These are phyloP conservation scores for Panicum virgatum DNA, from an alignment of 202 grass and related monocot genomes.

Conservation along the genomic window DNA sequence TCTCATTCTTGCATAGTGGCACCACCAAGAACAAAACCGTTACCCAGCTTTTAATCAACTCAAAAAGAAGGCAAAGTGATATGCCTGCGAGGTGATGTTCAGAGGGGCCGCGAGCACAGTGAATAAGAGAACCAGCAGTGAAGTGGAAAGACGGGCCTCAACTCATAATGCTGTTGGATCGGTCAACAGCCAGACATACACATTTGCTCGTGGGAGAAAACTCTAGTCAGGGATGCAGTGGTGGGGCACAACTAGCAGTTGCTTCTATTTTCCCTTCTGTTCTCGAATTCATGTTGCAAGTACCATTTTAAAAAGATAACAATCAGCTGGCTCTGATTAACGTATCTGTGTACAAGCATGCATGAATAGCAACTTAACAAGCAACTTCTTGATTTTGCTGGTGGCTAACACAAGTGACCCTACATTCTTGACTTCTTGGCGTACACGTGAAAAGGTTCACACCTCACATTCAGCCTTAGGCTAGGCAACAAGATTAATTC, in stretches of 20 bases:
- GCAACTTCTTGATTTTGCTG: neutral
- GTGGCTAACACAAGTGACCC: neutral
- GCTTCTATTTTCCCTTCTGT: neutral
- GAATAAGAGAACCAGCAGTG: slow-evolving; percentile 25
- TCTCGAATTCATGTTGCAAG: neutral
- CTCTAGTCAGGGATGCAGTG: neutral
- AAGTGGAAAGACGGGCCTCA: slow-evolving; percentile 16
- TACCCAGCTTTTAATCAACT: neutral
- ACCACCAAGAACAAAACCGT: slow-evolving; percentile 14
- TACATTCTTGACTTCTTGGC: neutral
- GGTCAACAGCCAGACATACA: neutral
- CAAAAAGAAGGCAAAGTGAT: slow-evolving; percentile 18
- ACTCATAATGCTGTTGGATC: slow-evolving; percentile 24
- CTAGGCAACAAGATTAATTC: neutral
- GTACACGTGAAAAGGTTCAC: neutral
- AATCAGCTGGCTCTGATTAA: neutral
- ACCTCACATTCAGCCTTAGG: neutral
- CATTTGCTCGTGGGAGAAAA: neutral
- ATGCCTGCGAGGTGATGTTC: slow-evolving; percentile 11
- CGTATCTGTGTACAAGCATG: neutral
- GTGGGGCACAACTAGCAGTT: neutral
- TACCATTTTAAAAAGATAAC: neutral
- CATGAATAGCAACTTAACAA: neutral
- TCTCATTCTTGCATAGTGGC: slow-evolving; percentile 26
- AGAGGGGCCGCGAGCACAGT: slow-evolving; percentile 18